These are phyloP conservation scores for Pholiota molesta DNA, from an alignment of 768 basidiomycete species.

Conservation along the genomic window DNA sequence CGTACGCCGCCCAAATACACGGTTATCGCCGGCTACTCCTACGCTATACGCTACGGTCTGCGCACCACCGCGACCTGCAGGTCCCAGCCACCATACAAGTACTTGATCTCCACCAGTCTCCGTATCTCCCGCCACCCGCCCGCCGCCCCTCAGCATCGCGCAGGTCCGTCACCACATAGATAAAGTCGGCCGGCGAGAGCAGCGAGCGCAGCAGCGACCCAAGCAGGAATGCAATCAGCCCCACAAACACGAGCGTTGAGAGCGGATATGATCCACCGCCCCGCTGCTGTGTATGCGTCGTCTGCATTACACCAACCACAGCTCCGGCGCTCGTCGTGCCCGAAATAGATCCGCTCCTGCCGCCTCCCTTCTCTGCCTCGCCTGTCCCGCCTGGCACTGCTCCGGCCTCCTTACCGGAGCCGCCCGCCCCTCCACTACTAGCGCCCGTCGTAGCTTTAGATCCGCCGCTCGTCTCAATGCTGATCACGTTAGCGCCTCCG, in stretches of 20 bases:
- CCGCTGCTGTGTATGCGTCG: constrained; percentile 6
- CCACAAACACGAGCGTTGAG: constrained; percentile 72
- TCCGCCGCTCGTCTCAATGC: constrained; percentile 9
- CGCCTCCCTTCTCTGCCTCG: background rate
- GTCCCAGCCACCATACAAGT: constrained; percentile 84
- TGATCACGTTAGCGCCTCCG: constrained; percentile 27
- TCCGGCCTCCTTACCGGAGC: constrained; percentile 4
- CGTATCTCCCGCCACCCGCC: constrained; percentile 85
- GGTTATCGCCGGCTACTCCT: constrained; percentile 14
- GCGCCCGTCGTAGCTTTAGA: background rate
- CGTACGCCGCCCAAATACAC: constrained; percentile 32
- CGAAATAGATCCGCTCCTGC: background rate
- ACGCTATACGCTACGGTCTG: constrained; percentile 42
- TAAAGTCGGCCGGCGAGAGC: constrained; percentile 89
- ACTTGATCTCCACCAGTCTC: constrained; percentile 80
- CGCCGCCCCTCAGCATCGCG: constrained; percentile 48
- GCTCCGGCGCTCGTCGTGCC: constrained; percentile 1
- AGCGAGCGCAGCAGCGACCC: constrained; percentile 90
- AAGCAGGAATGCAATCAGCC: constrained; percentile 86
- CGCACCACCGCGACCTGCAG: constrained; percentile 85
- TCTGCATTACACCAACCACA: background rate
- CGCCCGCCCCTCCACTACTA: background rate
- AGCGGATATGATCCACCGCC: constrained; percentile 35
- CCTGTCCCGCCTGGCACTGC: background rate
- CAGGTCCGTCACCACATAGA: constrained; percentile 70